phyloP scores from a whole-genome alignment of 257 asterid species.

The Scutellaria minor region DNA sequence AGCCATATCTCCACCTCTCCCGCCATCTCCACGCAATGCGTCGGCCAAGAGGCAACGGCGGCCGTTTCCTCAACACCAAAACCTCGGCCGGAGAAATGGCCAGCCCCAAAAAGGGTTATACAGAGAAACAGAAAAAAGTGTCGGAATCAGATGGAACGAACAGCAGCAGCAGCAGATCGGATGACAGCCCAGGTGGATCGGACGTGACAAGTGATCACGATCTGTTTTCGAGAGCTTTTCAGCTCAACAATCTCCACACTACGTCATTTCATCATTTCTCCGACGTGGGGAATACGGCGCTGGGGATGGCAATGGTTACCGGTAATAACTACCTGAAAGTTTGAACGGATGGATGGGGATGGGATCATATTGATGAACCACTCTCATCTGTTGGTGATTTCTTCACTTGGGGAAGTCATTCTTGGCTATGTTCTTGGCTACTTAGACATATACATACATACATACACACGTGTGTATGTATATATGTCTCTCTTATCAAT shows the following conservation, averaged over 20 bases:
- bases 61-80: constrained; percentile 83
- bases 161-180: constrained; percentile 29
- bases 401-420: constrained; percentile 61
- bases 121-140: constrained; percentile 35
- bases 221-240: constrained; percentile 32
- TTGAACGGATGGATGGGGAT: constrained; percentile 36
- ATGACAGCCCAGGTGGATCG: not conserved
- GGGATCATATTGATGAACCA: constrained; percentile 29
- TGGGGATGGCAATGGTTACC: constrained; percentile 38
- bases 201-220: not conserved
- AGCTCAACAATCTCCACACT: constrained; percentile 40
- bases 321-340: constrained; percentile 52
- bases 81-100: constrained; percentile 22
- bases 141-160: constrained; percentile 50
- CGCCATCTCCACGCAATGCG: constrained; percentile 96
- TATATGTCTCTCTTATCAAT: not conserved
- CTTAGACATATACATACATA: not conserved
- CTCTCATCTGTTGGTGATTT: constrained; percentile 38
- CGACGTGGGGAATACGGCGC: constrained; percentile 32
- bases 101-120: not conserved
- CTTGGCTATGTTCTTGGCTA: constrained; percentile 58
- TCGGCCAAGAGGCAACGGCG: constrained; percentile 86
- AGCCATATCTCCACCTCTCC: constrained; percentile 84
- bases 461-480: not conserved
- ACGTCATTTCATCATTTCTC: constrained; percentile 38